Percentiles rank a stretch among this genome's conserved stretches.
Evolutionary conservation across 192 early-diverging fungal species (phyloP).

Genomic region (Coemansia sp.): DNA sequence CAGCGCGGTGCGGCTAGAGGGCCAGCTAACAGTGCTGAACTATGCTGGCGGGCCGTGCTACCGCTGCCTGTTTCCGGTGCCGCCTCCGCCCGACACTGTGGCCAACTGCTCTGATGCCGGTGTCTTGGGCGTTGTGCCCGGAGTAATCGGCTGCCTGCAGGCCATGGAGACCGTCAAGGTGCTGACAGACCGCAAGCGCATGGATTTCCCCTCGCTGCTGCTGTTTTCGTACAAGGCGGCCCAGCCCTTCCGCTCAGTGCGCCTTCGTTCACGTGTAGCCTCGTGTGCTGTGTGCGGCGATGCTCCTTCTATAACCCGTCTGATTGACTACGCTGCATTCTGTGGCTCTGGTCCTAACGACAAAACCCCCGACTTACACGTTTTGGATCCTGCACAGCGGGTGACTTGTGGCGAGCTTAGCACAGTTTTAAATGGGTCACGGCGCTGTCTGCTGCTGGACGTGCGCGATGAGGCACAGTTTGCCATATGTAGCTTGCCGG

Average conservation of each 20-base stretch:
- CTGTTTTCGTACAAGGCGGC: slow-evolving; percentile 72
- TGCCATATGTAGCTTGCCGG: slow-evolving; percentile 75
- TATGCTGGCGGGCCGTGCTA: slow-evolving; percentile 90
- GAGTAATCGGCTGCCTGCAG: slow-evolving; percentile 88
- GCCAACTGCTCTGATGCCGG: slow-evolving; percentile 90
- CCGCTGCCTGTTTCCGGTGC: slow-evolving; percentile 90
- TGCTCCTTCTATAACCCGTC: slow-evolving; percentile 68
- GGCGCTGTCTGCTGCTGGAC: slow-evolving; percentile 76
- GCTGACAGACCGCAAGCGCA: slow-evolving; percentile 59
- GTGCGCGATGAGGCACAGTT: slow-evolving; percentile 84
- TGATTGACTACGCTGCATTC: slow-evolving; percentile 92
- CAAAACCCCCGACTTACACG: slow-evolving; percentile 55
- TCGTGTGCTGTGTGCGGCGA: slow-evolving; percentile 88
- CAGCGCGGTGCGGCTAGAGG: slow-evolving; percentile 86
- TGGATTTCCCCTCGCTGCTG: slow-evolving; percentile 65
- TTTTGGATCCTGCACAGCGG: slow-evolving; percentile 46
- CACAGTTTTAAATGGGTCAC: slow-evolving; percentile 15
- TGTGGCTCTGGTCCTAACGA: slow-evolving; percentile 80
- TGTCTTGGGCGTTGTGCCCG: slow-evolving; percentile 91
- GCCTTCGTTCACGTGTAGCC: slow-evolving; percentile 64
- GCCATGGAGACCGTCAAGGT: slow-evolving; percentile 93
- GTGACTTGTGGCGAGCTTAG: slow-evolving; percentile 58
- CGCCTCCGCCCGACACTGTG: slow-evolving; percentile 85
- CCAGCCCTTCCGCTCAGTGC: slow-evolving; percentile 77
- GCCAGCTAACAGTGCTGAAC: slow-evolving; percentile 96